Conservation (phyloP, 2,329 filamentous ascomycete genomes). For the Lachnellula subtilissima region DNA sequence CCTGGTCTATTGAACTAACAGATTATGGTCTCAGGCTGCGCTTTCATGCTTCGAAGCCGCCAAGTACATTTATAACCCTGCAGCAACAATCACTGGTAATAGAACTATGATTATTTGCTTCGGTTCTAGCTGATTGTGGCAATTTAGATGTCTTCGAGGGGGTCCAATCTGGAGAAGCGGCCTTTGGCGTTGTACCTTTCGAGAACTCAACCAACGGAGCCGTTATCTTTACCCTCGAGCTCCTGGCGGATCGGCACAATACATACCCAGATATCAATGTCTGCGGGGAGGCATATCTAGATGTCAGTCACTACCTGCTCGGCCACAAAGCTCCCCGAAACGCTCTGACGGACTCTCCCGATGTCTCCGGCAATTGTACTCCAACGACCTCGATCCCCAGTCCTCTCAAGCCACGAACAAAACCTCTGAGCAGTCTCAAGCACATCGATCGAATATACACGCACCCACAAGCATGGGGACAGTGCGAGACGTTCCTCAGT, state of each 20-base stretch:
- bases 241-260: conserved; percentile 69
- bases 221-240: conserved; percentile 84
- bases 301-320: conserved; percentile 83
- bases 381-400: conserved; percentile 44
- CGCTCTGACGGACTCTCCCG: conserved; percentile 19
- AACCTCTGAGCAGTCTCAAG: conserved; percentile 47
- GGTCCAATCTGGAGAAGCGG: conserved; percentile 61
- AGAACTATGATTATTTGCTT: not conserved
- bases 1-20: conserved; percentile 24
- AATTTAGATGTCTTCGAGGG: conserved; percentile 69
- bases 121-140: conserved; percentile 5
- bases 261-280: conserved; percentile 67
- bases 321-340: conserved; percentile 38
- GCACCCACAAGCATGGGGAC: conserved; percentile 92
- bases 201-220: conserved; percentile 95
- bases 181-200: conserved; percentile 82
- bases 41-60: conserved; percentile 43
- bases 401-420: conserved; percentile 41
- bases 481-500: conserved; percentile 74
- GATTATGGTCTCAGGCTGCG: conserved; percentile 42
- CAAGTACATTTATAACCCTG: conserved; percentile 36
- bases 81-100: conserved; percentile 40
- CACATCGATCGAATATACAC: conserved; percentile 77
- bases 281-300: conserved; percentile 78
- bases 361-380: conserved; percentile 43